A percentile compares a stretch with the other conserved stretches of the same genome.
phyloP scores from a whole-genome alignment of 1,139 yeast species.

The Pneumocystis wakefieldiae region DNA sequence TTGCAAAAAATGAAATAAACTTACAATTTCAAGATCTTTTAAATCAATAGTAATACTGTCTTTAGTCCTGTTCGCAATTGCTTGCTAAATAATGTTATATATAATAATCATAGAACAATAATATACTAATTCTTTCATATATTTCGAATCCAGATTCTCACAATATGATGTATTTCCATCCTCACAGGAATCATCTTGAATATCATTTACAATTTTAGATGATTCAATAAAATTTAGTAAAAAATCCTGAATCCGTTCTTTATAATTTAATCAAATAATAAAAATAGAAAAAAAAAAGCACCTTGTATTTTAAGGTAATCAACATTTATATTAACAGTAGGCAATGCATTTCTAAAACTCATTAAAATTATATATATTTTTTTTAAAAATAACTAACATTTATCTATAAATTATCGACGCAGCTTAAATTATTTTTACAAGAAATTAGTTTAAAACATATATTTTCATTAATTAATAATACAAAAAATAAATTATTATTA shows the following conservation, averaged over 20 bases:
- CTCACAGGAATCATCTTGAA: conserved; percentile 12
- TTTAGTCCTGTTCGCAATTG: conserved; percentile 67
- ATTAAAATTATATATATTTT: neutral
- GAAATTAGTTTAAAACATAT: too few relatives aligned
- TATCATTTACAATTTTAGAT: conserved; percentile 19
- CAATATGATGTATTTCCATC: conserved; percentile 7
- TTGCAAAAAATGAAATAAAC: conserved; percentile 24
- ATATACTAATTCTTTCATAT: conserved; percentile 23
- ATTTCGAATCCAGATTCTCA: conserved; percentile 12
- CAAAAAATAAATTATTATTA: too few relatives aligned
- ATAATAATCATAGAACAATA: conserved; percentile 33
- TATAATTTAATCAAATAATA: neutral
- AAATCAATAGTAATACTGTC: conserved; percentile 58
- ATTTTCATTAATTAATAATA: too few relatives aligned
- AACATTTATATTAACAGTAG: conserved; percentile 40
- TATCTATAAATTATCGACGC: too few relatives aligned
- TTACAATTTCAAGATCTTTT: conserved; percentile 66
- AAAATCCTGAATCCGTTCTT: conserved; percentile 33
- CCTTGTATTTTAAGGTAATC: conserved; percentile 35
- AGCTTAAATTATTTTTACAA: too few relatives aligned
- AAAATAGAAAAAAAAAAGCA: conserved; percentile 3
- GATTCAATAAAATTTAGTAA: conserved; percentile 30
- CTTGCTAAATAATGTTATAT: conserved; percentile 60
- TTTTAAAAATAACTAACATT: too few relatives aligned
- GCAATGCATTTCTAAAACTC: conserved; percentile 25